A percentile compares a stretch with the other conserved stretches of the same genome.
phyloP scores from a whole-genome alignment of 1,139 yeast genomes.

The Yamadazyma oceani region DNA sequence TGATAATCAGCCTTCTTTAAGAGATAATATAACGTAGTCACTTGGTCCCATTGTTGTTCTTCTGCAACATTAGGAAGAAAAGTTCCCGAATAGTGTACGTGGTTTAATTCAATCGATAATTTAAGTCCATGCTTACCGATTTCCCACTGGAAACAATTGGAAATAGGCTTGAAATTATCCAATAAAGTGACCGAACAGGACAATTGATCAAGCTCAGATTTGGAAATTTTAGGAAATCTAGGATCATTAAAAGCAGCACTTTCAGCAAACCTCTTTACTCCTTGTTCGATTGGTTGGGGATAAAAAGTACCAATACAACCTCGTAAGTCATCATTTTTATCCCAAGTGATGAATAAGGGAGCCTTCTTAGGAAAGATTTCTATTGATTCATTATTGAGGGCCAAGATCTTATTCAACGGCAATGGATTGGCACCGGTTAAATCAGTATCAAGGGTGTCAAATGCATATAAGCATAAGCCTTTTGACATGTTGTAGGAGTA shows the following conservation, averaged over 20 bases:
- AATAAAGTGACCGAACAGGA: slow-evolving; percentile 62
- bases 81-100: slow-evolving; percentile 60
- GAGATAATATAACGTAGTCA: slow-evolving; percentile 67
- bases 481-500: slow-evolving; percentile 32
- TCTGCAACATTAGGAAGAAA: slow-evolving; percentile 87
- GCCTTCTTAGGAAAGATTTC: slow-evolving; percentile 47
- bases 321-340: slow-evolving; percentile 55
- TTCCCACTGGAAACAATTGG: slow-evolving; percentile 66
- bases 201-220: slow-evolving; percentile 50
- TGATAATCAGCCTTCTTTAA: slow-evolving; percentile 65
- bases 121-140: slow-evolving; percentile 82
- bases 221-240: slow-evolving; percentile 68
- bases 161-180: slow-evolving; percentile 54
- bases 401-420: slow-evolving; percentile 19
- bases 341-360: slow-evolving; percentile 85
- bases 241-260: slow-evolving; percentile 74
- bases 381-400: slow-evolving; percentile 18
- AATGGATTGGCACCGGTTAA: slow-evolving; percentile 18
- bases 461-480: slow-evolving; percentile 41
- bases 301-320: slow-evolving; percentile 93
- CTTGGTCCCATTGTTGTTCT: slow-evolving; percentile 85
- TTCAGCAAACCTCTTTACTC: slow-evolving; percentile 62
- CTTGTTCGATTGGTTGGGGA: slow-evolving; percentile 46
- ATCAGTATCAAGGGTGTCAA: slow-evolving; percentile 31
- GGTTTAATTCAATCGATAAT: slow-evolving; percentile 44